A percentile compares a stretch with the other conserved stretches of the same genome.
phyloP scores from a whole-genome alignment of 2,329 filamentous ascomycete genomes.

The Tolypocladium tundrense region DNA sequence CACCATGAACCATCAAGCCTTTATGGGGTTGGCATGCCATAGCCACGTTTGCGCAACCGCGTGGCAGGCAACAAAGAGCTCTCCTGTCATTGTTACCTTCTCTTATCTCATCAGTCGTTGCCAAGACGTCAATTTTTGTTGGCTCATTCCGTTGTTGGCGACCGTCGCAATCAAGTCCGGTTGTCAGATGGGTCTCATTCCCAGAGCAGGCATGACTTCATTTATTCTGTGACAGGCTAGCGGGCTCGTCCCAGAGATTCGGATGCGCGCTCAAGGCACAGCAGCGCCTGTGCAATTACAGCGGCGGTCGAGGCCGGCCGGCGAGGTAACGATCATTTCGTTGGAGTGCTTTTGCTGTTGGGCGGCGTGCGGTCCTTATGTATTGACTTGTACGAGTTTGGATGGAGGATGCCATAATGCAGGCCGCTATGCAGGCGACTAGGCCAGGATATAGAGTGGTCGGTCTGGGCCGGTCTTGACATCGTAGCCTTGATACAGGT shows the following conservation, averaged over 20 bases:
- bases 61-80: neutral
- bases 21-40: neutral
- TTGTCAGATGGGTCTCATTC: neutral
- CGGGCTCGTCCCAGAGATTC: neutral
- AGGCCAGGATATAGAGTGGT: neutral
- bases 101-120: neutral
- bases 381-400: neutral
- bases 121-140: neutral
- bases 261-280: neutral
- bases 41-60: neutral
- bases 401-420: neutral
- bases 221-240: slow-evolving; percentile 1
- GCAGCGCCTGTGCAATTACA: neutral
- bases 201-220: neutral
- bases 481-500: too few relatives aligned
- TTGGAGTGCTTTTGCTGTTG: neutral
- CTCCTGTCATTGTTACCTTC: neutral
- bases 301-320: neutral
- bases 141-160: neutral
- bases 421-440: neutral
- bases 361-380: neutral
- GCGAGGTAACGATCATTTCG: neutral
- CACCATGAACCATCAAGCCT: neutral
- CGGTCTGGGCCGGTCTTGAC: too few relatives aligned
- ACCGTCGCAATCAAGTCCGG: neutral